A percentile compares a stretch with the other conserved stretches of the same genome.
These are phyloP conservation scores for Metschnikowia cubensis DNA, from an alignment of 805 yeast species.

Conservation along the genomic window DNA sequence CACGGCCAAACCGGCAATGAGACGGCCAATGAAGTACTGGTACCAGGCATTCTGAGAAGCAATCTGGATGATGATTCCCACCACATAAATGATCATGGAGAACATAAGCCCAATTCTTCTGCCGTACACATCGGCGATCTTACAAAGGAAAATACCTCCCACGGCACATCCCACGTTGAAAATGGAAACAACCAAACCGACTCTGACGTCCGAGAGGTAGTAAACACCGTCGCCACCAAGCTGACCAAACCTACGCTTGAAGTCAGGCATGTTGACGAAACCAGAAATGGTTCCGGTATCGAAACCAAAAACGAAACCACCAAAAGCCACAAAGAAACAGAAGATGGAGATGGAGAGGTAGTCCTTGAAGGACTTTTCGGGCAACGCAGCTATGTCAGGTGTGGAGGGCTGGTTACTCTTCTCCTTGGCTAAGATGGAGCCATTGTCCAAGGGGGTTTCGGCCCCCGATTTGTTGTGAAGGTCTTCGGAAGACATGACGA, in stretches of 20 bases:
- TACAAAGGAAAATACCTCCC: slow-evolving; percentile 60
- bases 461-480: slow-evolving; percentile 22
- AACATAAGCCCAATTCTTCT: slow-evolving; percentile 53
- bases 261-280: slow-evolving; percentile 59
- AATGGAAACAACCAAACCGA: slow-evolving; percentile 49
- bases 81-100: slow-evolving; percentile 52
- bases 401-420: slow-evolving; percentile 11
- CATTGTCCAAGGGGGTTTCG: slow-evolving; percentile 30
- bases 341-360: slow-evolving; percentile 40
- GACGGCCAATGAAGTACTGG: slow-evolving; percentile 57
- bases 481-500: slow-evolving; percentile 24
- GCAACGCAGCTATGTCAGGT: slow-evolving; percentile 15
- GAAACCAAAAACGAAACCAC: slow-evolving; percentile 75
- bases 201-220: slow-evolving; percentile 42
- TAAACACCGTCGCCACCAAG: slow-evolving; percentile 33
- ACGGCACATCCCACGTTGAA: slow-evolving; percentile 70
- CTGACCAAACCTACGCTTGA: slow-evolving; percentile 51
- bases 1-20: slow-evolving; percentile 62
- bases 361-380: slow-evolving; percentile 32
- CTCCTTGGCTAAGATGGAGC: slow-evolving; percentile 21
- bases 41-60: slow-evolving; percentile 52
- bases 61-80: slow-evolving; percentile 60
- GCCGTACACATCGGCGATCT: slow-evolving; percentile 55
- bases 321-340: slow-evolving; percentile 61
- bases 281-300: slow-evolving; percentile 78